These are phyloP conservation scores for Suillus paluster DNA, from an alignment of 768 basidiomycete species.

Conservation along the genomic window DNA sequence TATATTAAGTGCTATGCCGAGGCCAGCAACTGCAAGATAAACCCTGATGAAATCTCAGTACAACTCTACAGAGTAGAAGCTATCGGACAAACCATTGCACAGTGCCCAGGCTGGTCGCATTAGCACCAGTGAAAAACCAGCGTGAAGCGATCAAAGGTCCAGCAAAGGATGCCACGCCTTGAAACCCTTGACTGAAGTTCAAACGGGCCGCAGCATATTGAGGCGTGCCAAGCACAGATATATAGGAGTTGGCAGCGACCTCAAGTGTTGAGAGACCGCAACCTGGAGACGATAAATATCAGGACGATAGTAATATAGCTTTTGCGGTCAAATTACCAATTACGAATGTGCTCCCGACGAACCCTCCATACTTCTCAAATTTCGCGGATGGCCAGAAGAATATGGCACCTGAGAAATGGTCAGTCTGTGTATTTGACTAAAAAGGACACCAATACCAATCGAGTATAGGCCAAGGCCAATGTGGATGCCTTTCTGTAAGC, in stretches of 20 bases:
- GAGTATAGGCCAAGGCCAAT: slow-evolving; percentile 63
- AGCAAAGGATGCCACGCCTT: slow-evolving; percentile 74
- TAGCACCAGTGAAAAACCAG: slow-evolving; percentile 73
- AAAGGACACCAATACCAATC: slow-evolving; percentile 39
- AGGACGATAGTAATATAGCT: background rate
- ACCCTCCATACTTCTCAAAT: slow-evolving; percentile 69
- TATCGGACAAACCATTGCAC: slow-evolving; percentile 58
- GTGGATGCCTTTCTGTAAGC: slow-evolving; percentile 59
- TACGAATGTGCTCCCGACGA: slow-evolving; percentile 75
- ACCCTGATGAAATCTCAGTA: slow-evolving; percentile 45
- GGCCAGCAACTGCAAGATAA: slow-evolving; percentile 65
- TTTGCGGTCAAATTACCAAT: slow-evolving; percentile 46
- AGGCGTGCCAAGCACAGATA: slow-evolving; percentile 67
- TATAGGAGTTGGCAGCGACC: slow-evolving; percentile 83
- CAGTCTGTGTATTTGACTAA: slow-evolving; percentile 5
- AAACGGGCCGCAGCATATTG: slow-evolving; percentile 75
- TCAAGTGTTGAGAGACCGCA: slow-evolving; percentile 71
- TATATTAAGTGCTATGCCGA: slow-evolving; percentile 64
- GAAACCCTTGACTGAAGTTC: slow-evolving; percentile 82
- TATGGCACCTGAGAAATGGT: slow-evolving; percentile 55
- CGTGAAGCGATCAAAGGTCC: slow-evolving; percentile 77
- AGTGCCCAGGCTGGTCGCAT: slow-evolving; percentile 62
- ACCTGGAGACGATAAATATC: slow-evolving; percentile 28
- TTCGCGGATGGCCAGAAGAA: slow-evolving; percentile 82
- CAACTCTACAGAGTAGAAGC: background rate